Conservation (phyloP, 257 asterid genomes). For the Nemophila menziesii region DNA sequence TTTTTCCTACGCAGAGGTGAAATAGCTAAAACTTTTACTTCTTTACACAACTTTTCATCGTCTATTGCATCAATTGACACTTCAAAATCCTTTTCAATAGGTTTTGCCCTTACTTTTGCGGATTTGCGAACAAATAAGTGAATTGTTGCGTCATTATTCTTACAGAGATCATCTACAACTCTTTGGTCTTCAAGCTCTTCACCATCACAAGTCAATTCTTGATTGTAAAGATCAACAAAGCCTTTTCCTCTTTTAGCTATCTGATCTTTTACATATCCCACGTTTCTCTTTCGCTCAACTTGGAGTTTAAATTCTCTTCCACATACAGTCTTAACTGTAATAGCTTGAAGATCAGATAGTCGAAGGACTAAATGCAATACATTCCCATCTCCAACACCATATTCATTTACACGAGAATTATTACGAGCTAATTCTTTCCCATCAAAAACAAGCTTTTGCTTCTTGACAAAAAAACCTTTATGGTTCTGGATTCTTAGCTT, state of each 20-base stretch:
- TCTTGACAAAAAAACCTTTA: conserved; percentile 56
- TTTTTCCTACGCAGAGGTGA: conserved; percentile 17
- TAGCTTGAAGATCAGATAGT: conserved; percentile 62
- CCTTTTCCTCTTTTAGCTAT: conserved; percentile 42
- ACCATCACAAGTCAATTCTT: conserved; percentile 45
- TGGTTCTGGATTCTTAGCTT: conserved; percentile 50
- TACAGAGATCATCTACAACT: conserved; percentile 50
- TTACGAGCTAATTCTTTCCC: conserved; percentile 74
- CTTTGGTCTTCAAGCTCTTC: conserved; percentile 79
- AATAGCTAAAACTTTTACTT: conserved; percentile 15
- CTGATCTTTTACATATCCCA: conserved; percentile 59
- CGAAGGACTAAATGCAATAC: conserved; percentile 53
- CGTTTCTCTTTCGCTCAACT: conserved; percentile 47
- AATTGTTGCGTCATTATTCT: conserved; percentile 42
- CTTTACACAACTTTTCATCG: conserved; percentile 4
- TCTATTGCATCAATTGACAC: conserved; percentile 32
- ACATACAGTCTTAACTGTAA: conserved; percentile 53
- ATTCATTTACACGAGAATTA: conserved; percentile 45
- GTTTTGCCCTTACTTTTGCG: conserved; percentile 38
- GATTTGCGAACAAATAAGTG: conserved; percentile 58
- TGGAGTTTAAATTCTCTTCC: conserved; percentile 63
- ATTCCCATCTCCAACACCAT: conserved; percentile 56
- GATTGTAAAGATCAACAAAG: conserved; percentile 36
- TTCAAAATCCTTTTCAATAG: conserved; percentile 44
- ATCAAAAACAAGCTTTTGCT: conserved; percentile 55